phyloP scores from a whole-genome alignment of 2,329 filamentous ascomycete genomes.

The Ceratocystis diversiconidia region DNA sequence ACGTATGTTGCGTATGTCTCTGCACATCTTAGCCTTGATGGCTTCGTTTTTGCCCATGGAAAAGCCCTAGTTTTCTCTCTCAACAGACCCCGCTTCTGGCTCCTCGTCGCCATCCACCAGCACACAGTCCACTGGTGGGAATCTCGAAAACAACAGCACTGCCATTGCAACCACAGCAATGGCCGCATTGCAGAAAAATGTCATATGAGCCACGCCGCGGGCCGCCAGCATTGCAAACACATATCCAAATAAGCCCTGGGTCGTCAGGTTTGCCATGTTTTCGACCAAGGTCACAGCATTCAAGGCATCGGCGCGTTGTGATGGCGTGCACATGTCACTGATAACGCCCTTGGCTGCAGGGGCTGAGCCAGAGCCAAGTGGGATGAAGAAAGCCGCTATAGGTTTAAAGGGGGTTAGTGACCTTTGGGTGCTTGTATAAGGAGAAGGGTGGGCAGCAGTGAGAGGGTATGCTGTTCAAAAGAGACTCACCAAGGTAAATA shows the following conservation, averaged over 20 bases:
- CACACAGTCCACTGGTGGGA: constrained; percentile 13
- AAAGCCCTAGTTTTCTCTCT: neutral
- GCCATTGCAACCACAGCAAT: constrained; percentile 13
- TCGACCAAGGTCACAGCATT: constrained; percentile 57
- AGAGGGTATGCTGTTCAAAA: no score
- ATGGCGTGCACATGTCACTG: constrained; percentile 50
- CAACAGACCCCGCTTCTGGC: neutral
- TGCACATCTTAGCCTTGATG: neutral
- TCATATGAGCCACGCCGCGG: constrained; percentile 44
- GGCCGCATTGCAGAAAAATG: constrained; percentile 52
- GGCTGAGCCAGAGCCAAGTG: constrained; percentile 54
- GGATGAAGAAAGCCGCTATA: constrained; percentile 47
- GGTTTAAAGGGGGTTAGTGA: neutral
- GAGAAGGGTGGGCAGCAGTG: neutral
- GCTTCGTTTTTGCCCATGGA: neutral
- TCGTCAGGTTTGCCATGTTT: constrained; percentile 50
- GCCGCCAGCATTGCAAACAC: constrained; percentile 50
- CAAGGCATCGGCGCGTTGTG: constrained; percentile 50
- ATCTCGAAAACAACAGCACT: constrained; percentile 12
- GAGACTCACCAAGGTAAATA: constrained; percentile 42
- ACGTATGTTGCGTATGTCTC: neutral
- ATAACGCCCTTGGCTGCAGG: constrained; percentile 61
- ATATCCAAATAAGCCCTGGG: constrained; percentile 51
- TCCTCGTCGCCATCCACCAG: constrained; percentile 10
- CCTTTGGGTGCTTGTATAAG: neutral